These are phyloP conservation scores for Calonectria henricotiae DNA, from an alignment of 2,329 filamentous ascomycete species.

Conservation along the genomic window DNA sequence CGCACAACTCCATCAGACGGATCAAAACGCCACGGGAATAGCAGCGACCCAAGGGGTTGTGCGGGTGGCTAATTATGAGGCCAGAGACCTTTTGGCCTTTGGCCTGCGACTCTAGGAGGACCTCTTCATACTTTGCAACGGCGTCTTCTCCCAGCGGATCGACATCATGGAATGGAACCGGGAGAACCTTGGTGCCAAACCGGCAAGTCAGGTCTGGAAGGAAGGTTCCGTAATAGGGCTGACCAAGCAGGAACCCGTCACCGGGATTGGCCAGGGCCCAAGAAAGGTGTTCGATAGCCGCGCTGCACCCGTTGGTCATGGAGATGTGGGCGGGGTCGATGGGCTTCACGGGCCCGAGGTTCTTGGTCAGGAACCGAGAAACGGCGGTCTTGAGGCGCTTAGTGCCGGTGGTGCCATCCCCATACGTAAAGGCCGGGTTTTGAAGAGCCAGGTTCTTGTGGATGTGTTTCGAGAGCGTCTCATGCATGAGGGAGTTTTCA, in stretches of 20 bases:
- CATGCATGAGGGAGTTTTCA: slow-evolving; percentile 70
- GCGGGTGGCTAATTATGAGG: slow-evolving; percentile 68
- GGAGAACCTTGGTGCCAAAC: slow-evolving; percentile 61
- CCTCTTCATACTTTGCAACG: slow-evolving; percentile 64
- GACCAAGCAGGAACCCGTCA: slow-evolving; percentile 61
- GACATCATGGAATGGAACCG: slow-evolving; percentile 62
- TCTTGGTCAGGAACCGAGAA: slow-evolving; percentile 57
- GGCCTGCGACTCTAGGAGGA: slow-evolving; percentile 58
- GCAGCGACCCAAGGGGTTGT: slow-evolving; percentile 69
- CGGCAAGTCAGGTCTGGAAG: slow-evolving; percentile 63
- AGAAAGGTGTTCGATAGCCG: slow-evolving; percentile 61
- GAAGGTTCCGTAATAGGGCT: slow-evolving; percentile 68
- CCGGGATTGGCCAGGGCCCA: slow-evolving; percentile 62
- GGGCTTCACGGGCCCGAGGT: slow-evolving; percentile 52
- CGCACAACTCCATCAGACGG: slow-evolving; percentile 65
- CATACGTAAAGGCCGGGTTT: slow-evolving; percentile 60
- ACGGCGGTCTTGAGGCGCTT: slow-evolving; percentile 55
- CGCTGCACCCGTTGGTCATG: slow-evolving; percentile 61
- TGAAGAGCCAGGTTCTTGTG: slow-evolving; percentile 58
- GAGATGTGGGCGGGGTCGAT: slow-evolving; percentile 57
- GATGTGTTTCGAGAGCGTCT: slow-evolving; percentile 61
- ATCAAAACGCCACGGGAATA: slow-evolving; percentile 61
- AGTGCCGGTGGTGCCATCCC: slow-evolving; percentile 60
- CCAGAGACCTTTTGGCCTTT: slow-evolving; percentile 62
- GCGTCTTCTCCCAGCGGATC: slow-evolving; percentile 63